These are phyloP conservation scores for Andalucia godoyi DNA, from an alignment of 78 protist genomes.

Conservation along the genomic window DNA sequence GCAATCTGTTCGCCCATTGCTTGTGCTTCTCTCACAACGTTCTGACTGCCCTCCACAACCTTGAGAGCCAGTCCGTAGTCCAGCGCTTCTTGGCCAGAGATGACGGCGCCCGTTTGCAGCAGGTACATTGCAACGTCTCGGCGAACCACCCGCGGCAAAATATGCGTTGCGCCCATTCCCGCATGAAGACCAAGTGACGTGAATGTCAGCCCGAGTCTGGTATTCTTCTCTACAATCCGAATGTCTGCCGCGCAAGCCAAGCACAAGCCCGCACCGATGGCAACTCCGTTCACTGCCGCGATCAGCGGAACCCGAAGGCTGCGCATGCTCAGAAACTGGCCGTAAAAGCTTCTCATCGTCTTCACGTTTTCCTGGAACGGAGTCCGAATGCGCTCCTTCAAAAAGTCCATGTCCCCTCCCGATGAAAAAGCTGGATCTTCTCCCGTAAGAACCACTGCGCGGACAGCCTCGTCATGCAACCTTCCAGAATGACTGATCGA, in stretches of 20 bases:
- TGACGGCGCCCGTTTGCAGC: constrained; percentile 29
- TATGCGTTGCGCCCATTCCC: constrained; percentile 21
- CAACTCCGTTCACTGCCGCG: constrained; percentile 48
- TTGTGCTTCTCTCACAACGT: background rate
- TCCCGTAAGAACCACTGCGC: constrained; percentile 44
- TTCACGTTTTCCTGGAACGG: constrained; percentile 24
- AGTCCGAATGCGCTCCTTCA: constrained; percentile 11
- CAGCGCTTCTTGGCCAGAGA: constrained; percentile 30
- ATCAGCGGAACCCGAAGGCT: constrained; percentile 21
- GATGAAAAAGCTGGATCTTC: constrained; percentile 37
- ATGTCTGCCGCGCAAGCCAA: constrained; percentile 46
- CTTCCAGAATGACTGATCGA: background rate
- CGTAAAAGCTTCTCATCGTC: constrained; percentile 37
- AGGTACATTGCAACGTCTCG: constrained; percentile 23
- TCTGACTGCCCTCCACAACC: background rate
- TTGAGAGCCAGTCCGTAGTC: constrained; percentile 20
- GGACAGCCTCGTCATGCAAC: too few species aligned
- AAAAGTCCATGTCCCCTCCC: constrained; percentile 48
- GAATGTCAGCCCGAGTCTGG: constrained; percentile 40
- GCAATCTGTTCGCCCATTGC: constrained; percentile 19
- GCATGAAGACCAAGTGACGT: constrained; percentile 19
- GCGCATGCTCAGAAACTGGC: constrained; percentile 26
- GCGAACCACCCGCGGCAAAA: constrained; percentile 9
- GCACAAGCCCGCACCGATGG: constrained; percentile 56
- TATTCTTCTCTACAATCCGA: constrained; percentile 13